phyloP scores from a whole-genome alignment of 495 filamentous ascomycete genomes.

The Sordaria brevicollis region DNA sequence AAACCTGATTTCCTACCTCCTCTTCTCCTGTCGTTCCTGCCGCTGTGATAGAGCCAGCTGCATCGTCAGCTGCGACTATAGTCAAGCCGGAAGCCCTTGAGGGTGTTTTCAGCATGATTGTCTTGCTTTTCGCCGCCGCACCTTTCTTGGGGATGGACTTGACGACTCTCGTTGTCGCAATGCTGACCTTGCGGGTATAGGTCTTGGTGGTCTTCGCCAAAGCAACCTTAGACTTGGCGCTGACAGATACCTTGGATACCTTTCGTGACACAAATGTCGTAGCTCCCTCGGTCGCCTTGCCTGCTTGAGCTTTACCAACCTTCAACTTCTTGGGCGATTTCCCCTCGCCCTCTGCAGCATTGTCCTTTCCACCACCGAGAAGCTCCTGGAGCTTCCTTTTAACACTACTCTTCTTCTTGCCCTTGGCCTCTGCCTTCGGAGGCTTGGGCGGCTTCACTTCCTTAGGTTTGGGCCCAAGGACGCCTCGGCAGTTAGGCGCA shows the following conservation, averaged over 20 bases:
- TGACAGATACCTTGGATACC: conserved; percentile 28
- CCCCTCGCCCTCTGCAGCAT: background rate
- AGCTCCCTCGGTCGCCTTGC: conserved; percentile 18
- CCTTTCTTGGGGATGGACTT: conserved; percentile 23
- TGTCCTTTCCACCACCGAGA: conserved; percentile 8
- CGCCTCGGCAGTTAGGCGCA: conserved; percentile 62
- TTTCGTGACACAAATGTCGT: conserved; percentile 25
- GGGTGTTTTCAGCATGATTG: background rate
- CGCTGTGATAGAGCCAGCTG: background rate
- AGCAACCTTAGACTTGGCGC: conserved; percentile 11
- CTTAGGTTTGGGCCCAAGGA: conserved; percentile 64
- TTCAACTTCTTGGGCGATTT: conserved; percentile 19
- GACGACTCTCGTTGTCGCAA: conserved; percentile 9
- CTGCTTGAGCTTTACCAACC: conserved; percentile 17
- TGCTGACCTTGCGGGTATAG: conserved; percentile 4
- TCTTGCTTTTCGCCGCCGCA: conserved; percentile 8
- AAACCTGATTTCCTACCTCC: background rate
- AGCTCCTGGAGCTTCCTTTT: conserved; percentile 27
- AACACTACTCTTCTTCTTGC: conserved; percentile 15
- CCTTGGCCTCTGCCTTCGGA: conserved; percentile 18
- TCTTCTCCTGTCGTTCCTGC: background rate
- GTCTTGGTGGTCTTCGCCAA: conserved; percentile 9
- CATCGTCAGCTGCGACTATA: conserved; percentile 14
- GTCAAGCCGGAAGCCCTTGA: conserved; percentile 11
- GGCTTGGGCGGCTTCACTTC: conserved; percentile 38